Evolutionary conservation across 2,329 filamentous ascomycete genomes (phyloP), one percentile per base, ranked within the genome.

Genomic region (Ophiocordyceps sinensis): DNA sequence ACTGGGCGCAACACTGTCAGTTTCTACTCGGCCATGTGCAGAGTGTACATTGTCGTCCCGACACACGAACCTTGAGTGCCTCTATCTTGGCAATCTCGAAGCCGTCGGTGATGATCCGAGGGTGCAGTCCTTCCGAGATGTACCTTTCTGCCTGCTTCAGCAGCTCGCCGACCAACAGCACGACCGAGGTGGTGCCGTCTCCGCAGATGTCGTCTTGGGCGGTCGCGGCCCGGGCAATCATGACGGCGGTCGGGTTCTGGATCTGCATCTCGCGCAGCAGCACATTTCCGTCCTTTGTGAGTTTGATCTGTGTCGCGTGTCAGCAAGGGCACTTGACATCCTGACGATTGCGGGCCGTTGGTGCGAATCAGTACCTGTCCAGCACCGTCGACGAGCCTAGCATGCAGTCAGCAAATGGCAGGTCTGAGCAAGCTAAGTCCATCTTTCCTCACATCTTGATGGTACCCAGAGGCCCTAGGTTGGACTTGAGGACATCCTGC

Each of bases 141-240:
- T 94, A 87, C 62, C 91, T 78, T 62, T 96, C 85, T 45, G 91
- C 91, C 70, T 98, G 91, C 75, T 96, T 98, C 58, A 98, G 68
- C 45, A 98, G 77, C 70, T 98, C 91, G 61, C 91, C 91, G 40
- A 98, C 88, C 60, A 96, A 68, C 53, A 98, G 68, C 40, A 98
- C 91, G 28, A 95, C 89, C 37, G 87, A 95, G 35, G 91, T 98
- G 53, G 91, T 98, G 56, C 91, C 91, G 63, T 98, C 91, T 57
- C 91, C 91, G 53, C 86, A 94, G 53, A 98, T 98, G 56, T 98
- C 91, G 63, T 98, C 91, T 63, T 98, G 89, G 51, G 91, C 91
- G 31, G 91, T 98, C 43, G 91, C 91, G 55, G 89, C 87, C 59
- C 77, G 68, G 43, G 77, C 77, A 61, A 82, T 82, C 77, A 82